Base-by-base conservation (phyloP, 116 monocot species). In the Zostera marina region DNA sequence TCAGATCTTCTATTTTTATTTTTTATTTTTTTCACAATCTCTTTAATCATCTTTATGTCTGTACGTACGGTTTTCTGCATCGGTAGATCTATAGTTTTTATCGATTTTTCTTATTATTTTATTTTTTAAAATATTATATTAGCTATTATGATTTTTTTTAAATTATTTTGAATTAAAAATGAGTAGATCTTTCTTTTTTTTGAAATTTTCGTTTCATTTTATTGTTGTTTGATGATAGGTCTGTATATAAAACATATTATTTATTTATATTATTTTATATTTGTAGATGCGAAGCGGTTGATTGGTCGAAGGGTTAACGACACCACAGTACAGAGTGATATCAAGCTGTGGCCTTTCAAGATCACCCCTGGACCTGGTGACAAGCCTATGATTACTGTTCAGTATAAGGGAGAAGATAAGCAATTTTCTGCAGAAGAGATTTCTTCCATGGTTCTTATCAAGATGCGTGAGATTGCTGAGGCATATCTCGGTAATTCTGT, bases 401-500 rank as follows among this genome's bases (percentile, higher is more conserved):
- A 56, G 47, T 47, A 66, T 25, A 66, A 66, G 57, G 57, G 54
- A 16, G 66, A 66, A 47, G 66, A 66, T 14, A 66, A 66, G 47
- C 56, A 66, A 44, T 65, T 65, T 56, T 9, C 65, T 17, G 65
- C 65, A 9, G 65, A 65, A 16, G 65, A 65, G 44, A 65, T 65
- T 14, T 65, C 65, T 9, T 65, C 65, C 11, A 68, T 68, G 68
- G 68, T 68, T 14, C 68, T 68, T 20, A 68, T 41, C 8, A 68
- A 68, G 68, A 68, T 68, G 68, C 47, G 52, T 7, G 68, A 68
- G 60, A 68, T 68, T 41, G 68, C 60, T 9, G 68, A 68, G 40
- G 68, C 68, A 3, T 68, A 60, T 9, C 47, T 68, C 39, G 68
- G 68, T 13, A 20, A 59, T 7, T 60, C 52, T 41, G 42, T 68